phyloP scores from a whole-genome alignment of 1,284 basidiomycete species.

The Kalmanozyma brasiliensis region DNA sequence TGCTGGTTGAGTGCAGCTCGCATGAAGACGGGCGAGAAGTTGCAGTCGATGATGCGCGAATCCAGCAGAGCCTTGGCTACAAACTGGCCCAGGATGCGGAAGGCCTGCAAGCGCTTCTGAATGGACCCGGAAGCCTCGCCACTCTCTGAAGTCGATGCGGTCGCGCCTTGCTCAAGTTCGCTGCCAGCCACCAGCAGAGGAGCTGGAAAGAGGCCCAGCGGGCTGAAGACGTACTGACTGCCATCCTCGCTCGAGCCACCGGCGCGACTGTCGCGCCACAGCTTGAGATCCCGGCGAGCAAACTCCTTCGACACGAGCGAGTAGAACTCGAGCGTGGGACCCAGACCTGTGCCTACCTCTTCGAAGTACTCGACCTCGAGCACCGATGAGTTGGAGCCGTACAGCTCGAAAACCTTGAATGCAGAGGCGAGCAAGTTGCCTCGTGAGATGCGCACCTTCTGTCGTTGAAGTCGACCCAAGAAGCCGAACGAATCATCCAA shows the following conservation, averaged over 20 bases:
- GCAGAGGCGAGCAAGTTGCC: slow-evolving; percentile 95
- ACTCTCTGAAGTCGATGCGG: neutral
- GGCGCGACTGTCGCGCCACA: slow-evolving; percentile 85
- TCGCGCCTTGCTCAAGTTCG: slow-evolving; percentile 6
- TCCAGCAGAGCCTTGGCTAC: slow-evolving; percentile 98
- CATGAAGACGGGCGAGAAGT: slow-evolving; percentile 91
- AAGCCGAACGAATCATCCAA: slow-evolving; percentile 87
- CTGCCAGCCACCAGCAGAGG: slow-evolving; percentile 69
- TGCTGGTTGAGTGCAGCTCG: slow-evolving; percentile 86
- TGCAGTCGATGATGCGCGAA: slow-evolving; percentile 94
- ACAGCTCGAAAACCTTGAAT: slow-evolving; percentile 96
- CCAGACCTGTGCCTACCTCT: slow-evolving; percentile 96
- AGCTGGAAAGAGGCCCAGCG: slow-evolving; percentile 86
- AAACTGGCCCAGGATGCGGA: slow-evolving; percentile 92
- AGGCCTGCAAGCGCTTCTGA: slow-evolving; percentile 74
- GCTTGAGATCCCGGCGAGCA: slow-evolving; percentile 82
- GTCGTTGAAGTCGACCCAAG: slow-evolving; percentile 88
- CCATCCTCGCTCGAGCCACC: slow-evolving; percentile 67
- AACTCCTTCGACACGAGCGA: slow-evolving; percentile 92
- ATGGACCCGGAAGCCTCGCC: slow-evolving; percentile 5
- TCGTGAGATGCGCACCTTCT: slow-evolving; percentile 95
- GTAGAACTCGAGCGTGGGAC: slow-evolving; percentile 98
- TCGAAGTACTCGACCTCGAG: slow-evolving; percentile 99
- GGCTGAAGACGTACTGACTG: slow-evolving; percentile 70
- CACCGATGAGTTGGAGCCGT: slow-evolving; percentile 86